A percentile compares a stretch with the other conserved stretches of the same genome.
phyloP scores from a whole-genome alignment of 176 grass and related monocot species.

The Rhipidocladum racemiflorum region DNA sequence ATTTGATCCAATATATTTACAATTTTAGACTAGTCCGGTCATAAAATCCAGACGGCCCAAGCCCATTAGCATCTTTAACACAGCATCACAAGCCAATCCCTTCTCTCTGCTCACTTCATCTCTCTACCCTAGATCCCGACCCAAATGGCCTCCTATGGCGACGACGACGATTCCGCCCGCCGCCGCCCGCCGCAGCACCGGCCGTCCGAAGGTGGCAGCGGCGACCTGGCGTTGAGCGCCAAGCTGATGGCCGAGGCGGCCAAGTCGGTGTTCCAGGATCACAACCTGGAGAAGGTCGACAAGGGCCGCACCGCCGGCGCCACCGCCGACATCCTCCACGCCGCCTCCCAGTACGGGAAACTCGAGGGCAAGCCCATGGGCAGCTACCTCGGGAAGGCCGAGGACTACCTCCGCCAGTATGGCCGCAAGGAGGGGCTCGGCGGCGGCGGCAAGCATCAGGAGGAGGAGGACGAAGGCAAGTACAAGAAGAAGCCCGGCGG shows the following conservation, averaged over 20 bases:
- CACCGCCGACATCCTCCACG: conserved; percentile 65
- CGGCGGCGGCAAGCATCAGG: conserved; percentile 30
- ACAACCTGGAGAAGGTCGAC: conserved; percentile 67
- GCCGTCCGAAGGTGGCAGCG: conserved; percentile 27
- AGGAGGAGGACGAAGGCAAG: not conserved
- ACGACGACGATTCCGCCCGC: conserved; percentile 19
- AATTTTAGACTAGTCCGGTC: too few relatives aligned
- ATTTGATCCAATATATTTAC: too few relatives aligned
- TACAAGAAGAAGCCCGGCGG: conserved; percentile 27
- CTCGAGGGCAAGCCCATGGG: conserved; percentile 71
- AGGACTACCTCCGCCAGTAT: conserved; percentile 76
- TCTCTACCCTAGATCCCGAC: conserved; percentile 28
- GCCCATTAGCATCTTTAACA: too few relatives aligned
- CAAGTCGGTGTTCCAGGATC: conserved; percentile 57
- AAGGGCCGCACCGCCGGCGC: conserved; percentile 64
- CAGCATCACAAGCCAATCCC: not conserved
- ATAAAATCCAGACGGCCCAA: too few relatives aligned
- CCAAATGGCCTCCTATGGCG: conserved; percentile 50
- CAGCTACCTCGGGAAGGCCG: conserved; percentile 72
- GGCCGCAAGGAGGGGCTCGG: conserved; percentile 28
- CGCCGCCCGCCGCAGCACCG: conserved; percentile 32
- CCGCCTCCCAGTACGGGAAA: conserved; percentile 74
- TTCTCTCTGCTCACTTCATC: not conserved
- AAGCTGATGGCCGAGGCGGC: conserved; percentile 79
- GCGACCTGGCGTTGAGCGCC: conserved; percentile 73